Conservation (phyloP, 768 basidiomycete genomes). For the Crepidotus variabilis region DNA sequence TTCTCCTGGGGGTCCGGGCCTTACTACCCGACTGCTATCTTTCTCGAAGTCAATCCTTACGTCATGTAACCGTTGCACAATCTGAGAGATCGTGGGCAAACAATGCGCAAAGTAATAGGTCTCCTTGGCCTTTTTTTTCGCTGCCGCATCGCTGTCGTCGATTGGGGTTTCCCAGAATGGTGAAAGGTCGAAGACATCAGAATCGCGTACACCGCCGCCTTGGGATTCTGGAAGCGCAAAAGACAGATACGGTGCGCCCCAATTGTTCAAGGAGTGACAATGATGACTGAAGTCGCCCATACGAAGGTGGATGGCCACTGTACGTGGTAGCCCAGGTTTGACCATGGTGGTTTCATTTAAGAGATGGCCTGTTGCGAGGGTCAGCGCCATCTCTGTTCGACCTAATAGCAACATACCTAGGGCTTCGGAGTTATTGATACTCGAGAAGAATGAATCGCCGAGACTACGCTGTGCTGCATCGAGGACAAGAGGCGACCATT, state of each 20-base stretch:
- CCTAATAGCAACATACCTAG: too few relatives aligned
- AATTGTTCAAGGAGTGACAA: constrained; percentile 44
- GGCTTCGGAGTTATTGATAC: too few relatives aligned
- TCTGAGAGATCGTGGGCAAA: constrained; percentile 35
- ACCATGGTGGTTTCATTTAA: too few relatives aligned
- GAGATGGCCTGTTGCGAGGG: too few relatives aligned
- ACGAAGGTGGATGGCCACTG: constrained; percentile 49
- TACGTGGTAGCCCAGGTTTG: background rate
- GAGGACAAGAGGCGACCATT: constrained; percentile 51
- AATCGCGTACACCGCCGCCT: background rate
- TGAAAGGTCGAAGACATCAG: background rate
- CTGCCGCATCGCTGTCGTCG: background rate
- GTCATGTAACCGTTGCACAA: constrained; percentile 33
- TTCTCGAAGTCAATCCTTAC: constrained; percentile 29
- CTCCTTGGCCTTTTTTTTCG: background rate
- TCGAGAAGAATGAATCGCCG: constrained; percentile 28
- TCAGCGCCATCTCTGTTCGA: too few relatives aligned
- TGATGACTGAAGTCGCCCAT: constrained; percentile 56
- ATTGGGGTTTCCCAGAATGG: background rate
- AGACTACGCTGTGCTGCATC: constrained; percentile 48
- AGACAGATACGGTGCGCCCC: constrained; percentile 15
- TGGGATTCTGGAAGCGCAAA: background rate
- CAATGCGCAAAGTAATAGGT: constrained; percentile 40
- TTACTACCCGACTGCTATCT: background rate
- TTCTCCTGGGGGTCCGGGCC: background rate